A percentile compares a stretch with the other conserved stretches of the same genome.
These are phyloP conservation scores for Solanum bulbocastanum DNA, from an alignment of 257 asterid species.

Conservation along the genomic window DNA sequence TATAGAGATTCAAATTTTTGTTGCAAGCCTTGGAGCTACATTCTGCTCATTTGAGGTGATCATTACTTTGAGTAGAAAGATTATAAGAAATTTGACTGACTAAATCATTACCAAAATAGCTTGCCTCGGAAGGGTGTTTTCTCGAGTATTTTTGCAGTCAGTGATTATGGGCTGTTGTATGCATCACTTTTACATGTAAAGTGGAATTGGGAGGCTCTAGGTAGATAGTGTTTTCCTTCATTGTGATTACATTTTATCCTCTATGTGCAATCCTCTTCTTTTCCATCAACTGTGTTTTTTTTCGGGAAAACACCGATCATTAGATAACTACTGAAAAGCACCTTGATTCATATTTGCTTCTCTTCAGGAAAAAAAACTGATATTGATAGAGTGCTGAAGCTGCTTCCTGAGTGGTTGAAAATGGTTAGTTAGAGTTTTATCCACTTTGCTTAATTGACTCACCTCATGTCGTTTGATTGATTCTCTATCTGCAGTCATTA, in stretches of 20 bases:
- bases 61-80: neutral
- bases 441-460: neutral
- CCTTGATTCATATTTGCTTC: neutral
- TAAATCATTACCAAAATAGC: neutral
- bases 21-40: neutral
- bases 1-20: neutral
- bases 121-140: neutral
- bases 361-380: constrained; percentile 44
- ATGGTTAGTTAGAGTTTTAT: constrained; percentile 33
- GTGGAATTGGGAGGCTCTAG: neutral
- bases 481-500: too few species aligned
- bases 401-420: constrained; percentile 77
- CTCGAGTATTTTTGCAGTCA: neutral
- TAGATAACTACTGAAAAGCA: neutral
- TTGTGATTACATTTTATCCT: neutral
- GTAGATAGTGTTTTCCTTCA: neutral
- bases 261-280: neutral
- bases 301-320: neutral
- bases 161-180: neutral
- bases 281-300: neutral
- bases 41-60: neutral
- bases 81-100: neutral
- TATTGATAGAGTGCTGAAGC: constrained; percentile 48
- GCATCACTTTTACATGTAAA: neutral
- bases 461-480: neutral